Base-by-base conservation (phyloP, 768 basidiomycete species). In the Tylopilus intermedius region DNA sequence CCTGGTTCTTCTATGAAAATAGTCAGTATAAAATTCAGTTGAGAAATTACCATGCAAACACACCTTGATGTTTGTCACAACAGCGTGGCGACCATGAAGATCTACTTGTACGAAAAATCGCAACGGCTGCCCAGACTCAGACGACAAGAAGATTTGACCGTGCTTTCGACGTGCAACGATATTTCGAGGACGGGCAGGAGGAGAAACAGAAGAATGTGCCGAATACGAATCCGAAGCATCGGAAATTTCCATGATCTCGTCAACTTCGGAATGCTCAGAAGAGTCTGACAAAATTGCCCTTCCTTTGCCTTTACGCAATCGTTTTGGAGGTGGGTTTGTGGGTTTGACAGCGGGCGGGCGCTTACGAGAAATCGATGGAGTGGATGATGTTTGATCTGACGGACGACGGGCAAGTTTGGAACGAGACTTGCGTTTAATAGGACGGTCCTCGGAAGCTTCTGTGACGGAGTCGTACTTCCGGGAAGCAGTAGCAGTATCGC, bases 61-160 rank as follows among this genome's bases (percentile, higher is more conserved):
- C 49, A 85, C 87, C 79, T 84, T 87, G 64, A 90, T 83, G 8
- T 72, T 68, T 42, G 70, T 70, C 22, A 84, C 75, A 26, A 83
- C 62, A 0, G 71, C 66, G 14, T 71, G 68, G 22, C 86, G 75
- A 46, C 79, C 78, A 41, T 75, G 74, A 1, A 84, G 71, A 58
- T 84, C 84, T n/a, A 88, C 72, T 62, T 86, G 84, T 33, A 88
- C 82, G 58, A 80, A 86, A 58, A 88, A 87, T 11, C 70, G 64
- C 43, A 82, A 59, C 0, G 76, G 69, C 47, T 67, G 60, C 3
- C 80, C 84, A 32, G 69, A 61, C 22, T 65, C 62, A 0, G 68
- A 67, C 22, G 68, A 67, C 22, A 62, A 65, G 51, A 87, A 86
- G 22, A 85, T 61, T 41, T 71, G 67, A 24, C 63, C 63, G 18